Evolutionary conservation across 2,329 filamentous ascomycete species (phyloP).

Genomic region (Thielaviopsis euricoi): DNA sequence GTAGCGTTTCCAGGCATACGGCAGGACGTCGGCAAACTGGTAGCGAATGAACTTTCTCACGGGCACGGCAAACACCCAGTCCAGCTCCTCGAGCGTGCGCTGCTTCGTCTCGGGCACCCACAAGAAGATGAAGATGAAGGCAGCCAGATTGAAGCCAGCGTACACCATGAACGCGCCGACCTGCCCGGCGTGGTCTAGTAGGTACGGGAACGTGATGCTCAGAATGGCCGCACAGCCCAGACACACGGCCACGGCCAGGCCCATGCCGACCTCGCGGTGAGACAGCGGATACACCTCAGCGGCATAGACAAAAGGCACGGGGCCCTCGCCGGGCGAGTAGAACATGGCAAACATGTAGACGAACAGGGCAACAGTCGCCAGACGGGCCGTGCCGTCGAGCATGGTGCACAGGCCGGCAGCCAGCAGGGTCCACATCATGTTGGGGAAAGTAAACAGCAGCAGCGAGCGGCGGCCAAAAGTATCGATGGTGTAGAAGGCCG

Average conservation of each 20-base stretch:
- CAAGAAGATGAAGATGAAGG: constrained; percentile 38
- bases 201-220: constrained; percentile 33
- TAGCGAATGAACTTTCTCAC: constrained; percentile 24
- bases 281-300: constrained; percentile 49
- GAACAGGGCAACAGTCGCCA: constrained; percentile 41
- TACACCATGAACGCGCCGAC: constrained; percentile 31
- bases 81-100: constrained; percentile 32
- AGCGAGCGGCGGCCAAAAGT: constrained; percentile 46
- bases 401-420: constrained; percentile 24
- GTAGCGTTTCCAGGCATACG: constrained; percentile 22
- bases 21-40: constrained; percentile 22
- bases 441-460: constrained; percentile 48
- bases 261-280: constrained; percentile 48
- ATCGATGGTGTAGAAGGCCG: constrained; percentile 50
- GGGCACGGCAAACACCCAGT: constrained; percentile 30
- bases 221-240: constrained; percentile 36
- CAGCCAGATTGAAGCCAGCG: constrained; percentile 37
- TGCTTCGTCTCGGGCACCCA: constrained; percentile 44
- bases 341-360: constrained; percentile 50
- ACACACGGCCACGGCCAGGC: constrained; percentile 43
- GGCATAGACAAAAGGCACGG: constrained; percentile 41
- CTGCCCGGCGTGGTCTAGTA: constrained; percentile 19
- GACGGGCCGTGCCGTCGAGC: constrained; percentile 25
- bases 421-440: constrained; percentile 44
- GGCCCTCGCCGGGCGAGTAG: constrained; percentile 48